Evolutionary conservation across 108 stramenopile species (phyloP).

Genomic region (Cyclotella sp.): DNA sequence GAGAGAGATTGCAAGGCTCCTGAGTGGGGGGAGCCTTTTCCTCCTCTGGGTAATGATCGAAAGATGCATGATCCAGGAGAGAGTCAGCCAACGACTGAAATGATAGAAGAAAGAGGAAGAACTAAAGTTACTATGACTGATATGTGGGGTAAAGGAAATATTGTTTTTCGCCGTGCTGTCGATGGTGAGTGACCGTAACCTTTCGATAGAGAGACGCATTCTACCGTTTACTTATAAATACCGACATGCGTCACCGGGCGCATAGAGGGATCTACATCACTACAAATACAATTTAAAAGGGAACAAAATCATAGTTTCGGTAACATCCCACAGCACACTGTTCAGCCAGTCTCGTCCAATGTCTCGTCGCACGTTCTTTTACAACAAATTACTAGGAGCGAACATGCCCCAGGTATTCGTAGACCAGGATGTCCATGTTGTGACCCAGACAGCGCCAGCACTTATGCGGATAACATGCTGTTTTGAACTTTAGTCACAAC

Average conservation of each 20-base stretch:
- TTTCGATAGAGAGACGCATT: not conserved
- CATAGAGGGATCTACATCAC: not conserved
- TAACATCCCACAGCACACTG: not conserved
- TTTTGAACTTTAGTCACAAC: not conserved
- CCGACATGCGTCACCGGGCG: not conserved
- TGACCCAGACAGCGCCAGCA: conserved; percentile 66
- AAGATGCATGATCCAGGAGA: conserved; percentile 9
- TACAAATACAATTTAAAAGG: not conserved
- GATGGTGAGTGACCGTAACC: conserved; percentile 28
- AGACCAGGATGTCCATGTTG: conserved; percentile 85
- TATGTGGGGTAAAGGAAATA: conserved; percentile 47
- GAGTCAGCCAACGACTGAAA: not conserved
- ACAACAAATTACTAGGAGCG: conserved; percentile 54
- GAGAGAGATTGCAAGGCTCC: conserved; percentile 71
- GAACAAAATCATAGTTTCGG: not conserved
- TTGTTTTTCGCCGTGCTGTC: conserved; percentile 56
- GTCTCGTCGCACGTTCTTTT: conserved; percentile 45
- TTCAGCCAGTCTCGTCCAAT: not conserved
- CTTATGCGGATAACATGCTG: conserved; percentile 48
- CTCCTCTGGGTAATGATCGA: conserved; percentile 23
- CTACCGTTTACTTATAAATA: not conserved
- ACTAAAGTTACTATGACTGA: conserved; percentile 12
- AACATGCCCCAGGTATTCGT: conserved; percentile 82
- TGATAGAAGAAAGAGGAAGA: not conserved
- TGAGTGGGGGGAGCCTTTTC: conserved; percentile 64